Base-by-base conservation (phyloP, 1,284 basidiomycete species). In the Bjerkandera adusta region DNA sequence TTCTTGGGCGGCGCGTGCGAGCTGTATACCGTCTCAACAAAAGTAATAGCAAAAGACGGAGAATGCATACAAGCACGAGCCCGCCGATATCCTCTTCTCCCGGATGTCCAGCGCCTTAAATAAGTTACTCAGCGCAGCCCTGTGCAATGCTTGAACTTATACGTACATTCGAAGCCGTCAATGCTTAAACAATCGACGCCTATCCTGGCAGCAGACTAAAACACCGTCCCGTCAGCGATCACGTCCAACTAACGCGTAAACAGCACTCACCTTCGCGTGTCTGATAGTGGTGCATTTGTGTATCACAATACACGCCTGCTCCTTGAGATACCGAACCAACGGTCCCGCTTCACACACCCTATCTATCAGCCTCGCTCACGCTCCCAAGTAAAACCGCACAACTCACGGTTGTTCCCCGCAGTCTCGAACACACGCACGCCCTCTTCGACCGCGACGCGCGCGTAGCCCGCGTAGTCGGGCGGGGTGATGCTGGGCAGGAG, bases 81-180 rank as follows among this genome's bases (percentile, higher is more conserved):
- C 90, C 91, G 8, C 91, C 91, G 27, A 97, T 89, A 64, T 97
- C 95, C 47, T 97, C 90, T 63, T 97, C 95, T 51, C 94, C 94
- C 4, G 93, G 94, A 65, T 97, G 92, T 24, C 94, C 94, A 30
- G 92, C 92, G 61, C 88, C 88, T 90, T 15, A 25, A 27, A 29
- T 21, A 21, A 42, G 27, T 30, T 30, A 39, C 12, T 8, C 11
- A 33, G 5, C 10, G 27, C 6, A 42, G 2, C 13, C 24, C n/a
- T n/a, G n/a, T n/a, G n/a, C n/a, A n/a, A n/a, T n/a, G 40, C 3
- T 27, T 18, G 8, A 12, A 16, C 36, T 43, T 2, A 34, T 30
- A 56, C 75, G 25, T 51, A 83, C 91, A 94, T 72, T 94, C 92
- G 55, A 94, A 91, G 0, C 92, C 91, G 54, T 94, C 92, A 29